phyloP scores from a whole-genome alignment of 805 yeast genomes.

The Tetrapisispora pingtungensis region DNA sequence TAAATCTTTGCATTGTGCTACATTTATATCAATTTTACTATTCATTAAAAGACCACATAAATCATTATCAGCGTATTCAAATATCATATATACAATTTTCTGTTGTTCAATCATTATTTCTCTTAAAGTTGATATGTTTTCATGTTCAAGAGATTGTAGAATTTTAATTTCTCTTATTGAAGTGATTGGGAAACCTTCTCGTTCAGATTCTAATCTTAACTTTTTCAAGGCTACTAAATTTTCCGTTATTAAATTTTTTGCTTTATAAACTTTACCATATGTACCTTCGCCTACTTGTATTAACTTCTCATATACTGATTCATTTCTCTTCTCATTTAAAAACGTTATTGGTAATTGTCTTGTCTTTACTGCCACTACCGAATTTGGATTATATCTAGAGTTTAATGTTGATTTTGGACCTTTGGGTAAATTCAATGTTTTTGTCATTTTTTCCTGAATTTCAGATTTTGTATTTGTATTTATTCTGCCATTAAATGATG shows the following conservation, averaged over 20 bases:
- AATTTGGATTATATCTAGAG: slow-evolving; percentile 2
- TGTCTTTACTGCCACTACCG: neutral
- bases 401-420: slow-evolving; percentile 17
- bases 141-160: slow-evolving; percentile 67
- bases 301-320: slow-evolving; percentile 49
- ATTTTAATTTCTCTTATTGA: slow-evolving; percentile 86
- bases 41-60: slow-evolving; percentile 79
- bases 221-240: slow-evolving; percentile 79
- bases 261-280: slow-evolving; percentile 56
- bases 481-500: neutral
- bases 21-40: slow-evolving; percentile 51
- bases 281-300: slow-evolving; percentile 98
- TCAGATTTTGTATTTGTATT: neutral
- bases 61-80: slow-evolving; percentile 91
- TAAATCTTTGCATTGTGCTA: slow-evolving; percentile 56
- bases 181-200: slow-evolving; percentile 94
- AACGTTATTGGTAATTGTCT: slow-evolving; percentile 1
- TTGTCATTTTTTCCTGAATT: neutral
- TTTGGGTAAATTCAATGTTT: slow-evolving; percentile 14
- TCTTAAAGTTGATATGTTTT: slow-evolving; percentile 65
- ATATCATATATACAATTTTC: slow-evolving; percentile 71
- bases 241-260: slow-evolving; percentile 57
- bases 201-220: slow-evolving; percentile 72
- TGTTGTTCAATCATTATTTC: slow-evolving; percentile 80
- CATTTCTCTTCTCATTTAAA: slow-evolving; percentile 10